Evolutionary conservation across 805 yeast species (phyloP).

Genomic region (Cyberlindnera meyerae): DNA sequence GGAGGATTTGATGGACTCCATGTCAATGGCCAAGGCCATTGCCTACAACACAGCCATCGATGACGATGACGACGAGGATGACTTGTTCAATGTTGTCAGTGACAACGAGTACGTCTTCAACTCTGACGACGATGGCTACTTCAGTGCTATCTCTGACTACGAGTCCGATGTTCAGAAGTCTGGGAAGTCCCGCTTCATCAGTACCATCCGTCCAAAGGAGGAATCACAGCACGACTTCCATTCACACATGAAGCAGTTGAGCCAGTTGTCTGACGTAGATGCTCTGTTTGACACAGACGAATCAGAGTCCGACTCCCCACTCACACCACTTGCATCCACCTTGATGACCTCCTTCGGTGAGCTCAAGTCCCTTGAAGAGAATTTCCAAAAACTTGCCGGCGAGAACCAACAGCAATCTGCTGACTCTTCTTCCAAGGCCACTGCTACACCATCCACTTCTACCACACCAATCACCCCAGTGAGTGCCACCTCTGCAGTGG

Average conservation of each 20-base stretch:
- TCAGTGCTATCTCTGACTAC: constrained; percentile 24
- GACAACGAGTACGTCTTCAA: constrained; percentile 25
- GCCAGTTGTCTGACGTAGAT: constrained; percentile 10
- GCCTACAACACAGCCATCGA: constrained; percentile 8
- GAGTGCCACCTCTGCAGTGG: constrained; percentile 1
- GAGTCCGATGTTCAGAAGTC: constrained; percentile 12
- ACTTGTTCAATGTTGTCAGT: constrained; percentile 9
- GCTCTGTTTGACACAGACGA: constrained; percentile 17
- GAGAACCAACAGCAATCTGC: constrained; percentile 16
- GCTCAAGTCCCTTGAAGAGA: constrained; percentile 25
- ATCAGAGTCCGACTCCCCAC: constrained; percentile 16
- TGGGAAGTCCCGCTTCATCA: constrained; percentile 11
- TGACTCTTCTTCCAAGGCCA: constrained; percentile 1
- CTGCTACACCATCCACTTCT: not conserved
- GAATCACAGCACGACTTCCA: constrained; percentile 15
- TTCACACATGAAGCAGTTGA: constrained; percentile 9
- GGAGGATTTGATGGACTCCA: constrained; percentile 1
- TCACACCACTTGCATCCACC: constrained; percentile 11
- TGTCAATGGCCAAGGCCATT: not conserved
- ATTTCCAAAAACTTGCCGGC: constrained; percentile 24
- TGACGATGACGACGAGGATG: constrained; percentile 18
- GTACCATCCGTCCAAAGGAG: constrained; percentile 18
- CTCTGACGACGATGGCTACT: constrained; percentile 25
- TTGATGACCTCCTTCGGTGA: constrained; percentile 16
- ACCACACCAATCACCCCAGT: too few relatives aligned